Evolutionary conservation across 176 grass and related monocot genomes (phyloP), one percentile per base, ranked within the genome.

Genomic region (Zoysia japonica): DNA sequence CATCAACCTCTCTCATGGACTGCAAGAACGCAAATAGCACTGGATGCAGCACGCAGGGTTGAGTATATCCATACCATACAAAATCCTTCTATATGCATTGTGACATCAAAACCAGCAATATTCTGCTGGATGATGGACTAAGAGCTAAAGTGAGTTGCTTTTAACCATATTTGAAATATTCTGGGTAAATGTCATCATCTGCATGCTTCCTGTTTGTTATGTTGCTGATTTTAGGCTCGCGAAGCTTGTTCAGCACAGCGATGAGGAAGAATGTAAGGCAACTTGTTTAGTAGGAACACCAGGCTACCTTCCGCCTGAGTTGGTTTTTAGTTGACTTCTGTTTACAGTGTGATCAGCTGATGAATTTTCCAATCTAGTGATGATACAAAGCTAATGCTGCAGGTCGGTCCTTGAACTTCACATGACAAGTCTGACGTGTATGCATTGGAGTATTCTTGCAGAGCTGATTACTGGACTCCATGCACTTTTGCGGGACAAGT

Each of bases 31-130:
- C 91, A 88, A 67, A 88, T 93, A 69, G 91, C 85, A 69, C 57
- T 86, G 79, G 88, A 93, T 86, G 46, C 85, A 61, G 91, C 91
- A 0, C 80, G 91, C 9, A 88, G 91, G 47, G 88, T 93, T 20
- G 91, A 93, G 78, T 93, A 93, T 78, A 90, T 93, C 56, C 91
- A 93, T 84, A 93, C 36, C 91, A 93, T 78, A 93, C 88, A 12
- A 93, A 93, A 79, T 80, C 82, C 47, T 85, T 82, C 56, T 93
- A 85, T 43, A 85, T 93, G 54, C 91, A 93, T 40, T 85, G 91
- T 14, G 88, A 88, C 76, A 90, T 93, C 55, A 93, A 93, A 76
- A 88, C 91, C 9, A 93, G 79, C 59, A 93, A 93, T 72, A 93
- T 90, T 80, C 83, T 93, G 14, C 85, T 93, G 19, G 88, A 93